Conservation (phyloP, 2,329 filamentous ascomycete genomes). For the Aspergillus sp. region DNA sequence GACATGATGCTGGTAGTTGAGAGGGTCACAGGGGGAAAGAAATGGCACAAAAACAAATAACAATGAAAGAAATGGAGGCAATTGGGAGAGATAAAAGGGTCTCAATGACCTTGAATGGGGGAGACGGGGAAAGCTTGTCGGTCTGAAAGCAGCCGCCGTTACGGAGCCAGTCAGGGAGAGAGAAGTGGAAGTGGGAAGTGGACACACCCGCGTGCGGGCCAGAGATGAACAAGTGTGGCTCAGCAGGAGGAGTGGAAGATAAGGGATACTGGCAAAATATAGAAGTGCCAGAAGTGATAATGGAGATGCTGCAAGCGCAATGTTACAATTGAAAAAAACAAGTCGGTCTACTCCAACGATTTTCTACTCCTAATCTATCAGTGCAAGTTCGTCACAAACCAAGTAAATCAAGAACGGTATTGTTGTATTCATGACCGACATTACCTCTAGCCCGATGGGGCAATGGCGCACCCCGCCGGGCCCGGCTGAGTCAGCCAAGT, state of each 20-base stretch:
- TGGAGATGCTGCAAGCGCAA: too few relatives aligned
- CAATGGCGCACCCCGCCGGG: conserved; percentile 17
- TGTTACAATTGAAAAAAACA: not conserved
- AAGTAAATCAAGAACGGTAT: not conserved
- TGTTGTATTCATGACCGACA: conserved; percentile 14
- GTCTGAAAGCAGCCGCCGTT: conserved; percentile 5
- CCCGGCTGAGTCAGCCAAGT: conserved; percentile 31
- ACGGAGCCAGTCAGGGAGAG: conserved; percentile 1
- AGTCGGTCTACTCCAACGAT: not conserved
- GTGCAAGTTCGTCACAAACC: not conserved
- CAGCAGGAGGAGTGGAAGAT: not conserved
- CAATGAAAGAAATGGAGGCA: conserved; percentile 15
- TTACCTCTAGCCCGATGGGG: conserved; percentile 16
- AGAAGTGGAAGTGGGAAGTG: conserved; percentile 9
- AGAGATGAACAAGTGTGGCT: conserved; percentile 1
- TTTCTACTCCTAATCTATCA: not conserved
- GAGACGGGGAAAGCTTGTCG: conserved; percentile 12
- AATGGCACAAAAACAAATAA: conserved; percentile 17
- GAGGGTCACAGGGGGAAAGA: not conserved
- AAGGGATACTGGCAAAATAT: not conserved
- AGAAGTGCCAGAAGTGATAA: not conserved
- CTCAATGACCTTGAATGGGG: conserved; percentile 9
- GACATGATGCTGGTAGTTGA: conserved; percentile 53
- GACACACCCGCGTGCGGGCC: conserved; percentile 14
- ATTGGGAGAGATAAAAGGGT: conserved; percentile 17